Conservation (phyloP, 2,329 filamentous ascomycete species). For the Botrytis medusae region DNA sequence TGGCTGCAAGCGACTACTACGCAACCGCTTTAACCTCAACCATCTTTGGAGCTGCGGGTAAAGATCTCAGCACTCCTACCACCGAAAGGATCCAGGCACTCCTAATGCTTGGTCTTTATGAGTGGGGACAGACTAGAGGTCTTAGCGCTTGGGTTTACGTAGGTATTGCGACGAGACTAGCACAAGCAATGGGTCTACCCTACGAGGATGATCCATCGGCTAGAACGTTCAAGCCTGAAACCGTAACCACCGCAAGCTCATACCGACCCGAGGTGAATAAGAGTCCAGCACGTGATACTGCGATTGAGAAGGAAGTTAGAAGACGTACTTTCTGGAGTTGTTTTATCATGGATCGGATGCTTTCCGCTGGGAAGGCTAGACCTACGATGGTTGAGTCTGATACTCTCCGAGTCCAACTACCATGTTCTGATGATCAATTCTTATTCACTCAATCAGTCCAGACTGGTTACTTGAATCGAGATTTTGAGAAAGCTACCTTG, state of each 20-base stretch:
- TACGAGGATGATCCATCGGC: slow-evolving; percentile 50
- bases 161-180: slow-evolving; percentile 58
- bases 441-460: slow-evolving; percentile 58
- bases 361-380: slow-evolving; percentile 63
- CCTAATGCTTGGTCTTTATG: slow-evolving; percentile 70
- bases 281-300: slow-evolving; percentile 40
- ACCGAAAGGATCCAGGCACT: slow-evolving; percentile 66
- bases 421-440: slow-evolving; percentile 66
- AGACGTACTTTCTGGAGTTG: slow-evolving; percentile 74
- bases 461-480: slow-evolving; percentile 49
- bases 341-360: slow-evolving; percentile 68
- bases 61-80: slow-evolving; percentile 51
- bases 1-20: slow-evolving; percentile 63
- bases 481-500: slow-evolving; percentile 47
- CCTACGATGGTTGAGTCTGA: slow-evolving; percentile 58
- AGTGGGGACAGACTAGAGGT: slow-evolving; percentile 66
- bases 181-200: slow-evolving; percentile 61
- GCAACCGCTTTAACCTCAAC: slow-evolving; percentile 57
- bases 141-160: slow-evolving; percentile 65
- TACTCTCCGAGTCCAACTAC: slow-evolving; percentile 64
- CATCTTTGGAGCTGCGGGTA: slow-evolving; percentile 47
- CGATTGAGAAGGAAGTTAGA: slow-evolving; percentile 62
- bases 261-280: slow-evolving; percentile 22
- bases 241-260: slow-evolving; percentile 38
- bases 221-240: slow-evolving; percentile 27